Evolutionary conservation across 768 basidiomycete species (phyloP).

Genomic region (Lentinus tigrinus): DNA sequence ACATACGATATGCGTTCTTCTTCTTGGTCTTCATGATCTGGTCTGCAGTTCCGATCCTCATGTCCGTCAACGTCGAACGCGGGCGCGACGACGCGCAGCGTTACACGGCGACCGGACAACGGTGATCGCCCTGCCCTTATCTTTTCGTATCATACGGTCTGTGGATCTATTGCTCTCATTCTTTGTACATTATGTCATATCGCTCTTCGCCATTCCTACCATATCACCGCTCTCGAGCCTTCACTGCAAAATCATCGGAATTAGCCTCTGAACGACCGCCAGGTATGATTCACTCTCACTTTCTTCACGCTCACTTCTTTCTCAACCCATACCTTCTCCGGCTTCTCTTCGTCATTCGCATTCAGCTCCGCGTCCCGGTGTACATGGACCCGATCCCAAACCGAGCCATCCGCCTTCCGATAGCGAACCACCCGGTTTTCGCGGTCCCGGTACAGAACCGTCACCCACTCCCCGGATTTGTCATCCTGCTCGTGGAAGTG

Average conservation of each 20-base stretch:
- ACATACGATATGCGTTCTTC: slow-evolving; percentile 89
- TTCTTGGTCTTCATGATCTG: slow-evolving; percentile 84
- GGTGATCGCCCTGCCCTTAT: not conserved
- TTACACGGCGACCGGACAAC: slow-evolving; percentile 22
- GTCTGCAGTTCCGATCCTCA: slow-evolving; percentile 74
- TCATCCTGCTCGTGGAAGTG: not conserved
- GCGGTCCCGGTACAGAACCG: not conserved
- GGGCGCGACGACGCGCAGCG: slow-evolving; percentile 55
- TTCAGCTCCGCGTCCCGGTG: not conserved
- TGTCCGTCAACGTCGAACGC: slow-evolving; percentile 63
- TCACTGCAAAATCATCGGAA: not conserved
- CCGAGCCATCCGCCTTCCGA: not conserved
- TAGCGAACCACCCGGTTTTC: not conserved
- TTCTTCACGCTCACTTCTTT: not conserved
- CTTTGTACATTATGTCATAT: not conserved
- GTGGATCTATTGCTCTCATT: not conserved
- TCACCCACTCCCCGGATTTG: not conserved
- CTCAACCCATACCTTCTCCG: not conserved
- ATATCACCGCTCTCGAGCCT: not conserved
- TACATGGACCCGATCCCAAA: not conserved
- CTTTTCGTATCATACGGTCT: not conserved
- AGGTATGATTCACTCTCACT: not conserved
- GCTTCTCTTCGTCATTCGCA: not conserved
- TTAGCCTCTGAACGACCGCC: too few species aligned
- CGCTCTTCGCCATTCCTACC: too few species aligned